Conservation (phyloP, 306 rosid genomes). For the Morella rubra region DNA sequence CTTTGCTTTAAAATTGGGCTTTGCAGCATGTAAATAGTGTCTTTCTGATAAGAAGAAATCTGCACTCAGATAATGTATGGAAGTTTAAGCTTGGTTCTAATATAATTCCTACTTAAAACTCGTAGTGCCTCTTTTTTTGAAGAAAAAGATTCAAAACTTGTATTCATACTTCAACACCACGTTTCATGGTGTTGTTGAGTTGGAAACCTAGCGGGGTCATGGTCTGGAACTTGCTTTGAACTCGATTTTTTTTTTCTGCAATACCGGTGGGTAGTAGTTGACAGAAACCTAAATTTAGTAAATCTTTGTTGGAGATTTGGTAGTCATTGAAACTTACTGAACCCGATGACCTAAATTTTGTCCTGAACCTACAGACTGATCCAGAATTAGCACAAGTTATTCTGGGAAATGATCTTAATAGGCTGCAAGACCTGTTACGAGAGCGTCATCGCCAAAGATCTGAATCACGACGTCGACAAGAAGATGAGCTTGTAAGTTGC, state of each 20-base stretch:
- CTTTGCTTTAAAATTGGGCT: conserved; percentile 15
- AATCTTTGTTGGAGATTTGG: conserved; percentile 7
- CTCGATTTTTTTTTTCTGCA: conserved; percentile 11
- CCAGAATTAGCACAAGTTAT: conserved; percentile 91
- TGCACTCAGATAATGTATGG: neutral
- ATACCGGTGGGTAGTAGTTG: conserved; percentile 21
- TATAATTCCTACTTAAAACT: neutral
- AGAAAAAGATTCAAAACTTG: neutral
- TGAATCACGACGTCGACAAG: conserved; percentile 61
- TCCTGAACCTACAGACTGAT: conserved; percentile 55
- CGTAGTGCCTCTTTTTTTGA: neutral
- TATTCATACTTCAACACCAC: too few relatives aligned
- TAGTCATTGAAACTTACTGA: neutral
- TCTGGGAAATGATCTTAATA: conserved; percentile 72
- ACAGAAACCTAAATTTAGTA: conserved; percentile 13
- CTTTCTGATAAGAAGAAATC: conserved; percentile 4
- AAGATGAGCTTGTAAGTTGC: conserved; percentile 80
- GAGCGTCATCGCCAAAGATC: conserved; percentile 57
- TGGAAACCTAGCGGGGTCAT: neutral
- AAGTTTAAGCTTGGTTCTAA: neutral
- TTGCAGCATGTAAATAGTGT: conserved; percentile 6
- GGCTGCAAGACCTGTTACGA: conserved; percentile 70
- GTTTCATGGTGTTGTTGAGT: neutral
- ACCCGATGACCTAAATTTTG: neutral
- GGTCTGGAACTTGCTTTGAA: neutral